Evolutionary conservation across 257 asterid genomes (phyloP).

Genomic region (Dorcoceras hygrometricum): DNA sequence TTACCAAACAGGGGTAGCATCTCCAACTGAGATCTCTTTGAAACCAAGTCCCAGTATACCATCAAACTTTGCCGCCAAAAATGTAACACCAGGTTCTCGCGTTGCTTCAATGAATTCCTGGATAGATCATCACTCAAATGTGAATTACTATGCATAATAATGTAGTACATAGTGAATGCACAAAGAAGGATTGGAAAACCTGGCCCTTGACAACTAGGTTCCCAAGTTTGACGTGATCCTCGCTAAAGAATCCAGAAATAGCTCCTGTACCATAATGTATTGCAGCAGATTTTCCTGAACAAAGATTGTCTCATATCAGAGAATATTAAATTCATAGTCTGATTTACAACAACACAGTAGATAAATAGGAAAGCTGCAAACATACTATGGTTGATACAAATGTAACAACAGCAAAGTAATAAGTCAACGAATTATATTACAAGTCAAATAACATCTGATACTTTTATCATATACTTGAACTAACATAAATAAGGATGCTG

Average conservation of each 20-base stretch:
- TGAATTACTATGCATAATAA: neutral
- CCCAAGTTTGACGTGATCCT: constrained; percentile 65
- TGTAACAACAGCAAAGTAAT: neutral
- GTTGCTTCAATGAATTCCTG: constrained; percentile 95
- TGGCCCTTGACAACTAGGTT: constrained; percentile 63
- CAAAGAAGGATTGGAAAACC: constrained; percentile 31
- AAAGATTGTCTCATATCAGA: neutral
- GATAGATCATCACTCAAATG: neutral
- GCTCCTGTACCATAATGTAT: constrained; percentile 91
- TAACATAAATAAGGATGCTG: neutral
- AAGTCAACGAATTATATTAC: neutral
- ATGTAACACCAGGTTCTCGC: constrained; percentile 82
- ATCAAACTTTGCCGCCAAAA: constrained; percentile 85
- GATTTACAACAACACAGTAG: neutral
- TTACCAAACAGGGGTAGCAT: constrained; percentile 81
- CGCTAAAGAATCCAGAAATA: constrained; percentile 81
- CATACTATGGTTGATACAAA: neutral
- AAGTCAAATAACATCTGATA: neutral
- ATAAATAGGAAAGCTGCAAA: neutral
- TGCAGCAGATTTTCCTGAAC: constrained; percentile 74
- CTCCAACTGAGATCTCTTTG: constrained; percentile 85
- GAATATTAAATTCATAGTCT: neutral
- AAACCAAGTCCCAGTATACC: constrained; percentile 97
- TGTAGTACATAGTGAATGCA: neutral
- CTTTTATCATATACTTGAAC: neutral